Evolutionary conservation across 352 stramenopile genomes (phyloP).

Genomic region (Thalassiosira mediterranea): DNA sequence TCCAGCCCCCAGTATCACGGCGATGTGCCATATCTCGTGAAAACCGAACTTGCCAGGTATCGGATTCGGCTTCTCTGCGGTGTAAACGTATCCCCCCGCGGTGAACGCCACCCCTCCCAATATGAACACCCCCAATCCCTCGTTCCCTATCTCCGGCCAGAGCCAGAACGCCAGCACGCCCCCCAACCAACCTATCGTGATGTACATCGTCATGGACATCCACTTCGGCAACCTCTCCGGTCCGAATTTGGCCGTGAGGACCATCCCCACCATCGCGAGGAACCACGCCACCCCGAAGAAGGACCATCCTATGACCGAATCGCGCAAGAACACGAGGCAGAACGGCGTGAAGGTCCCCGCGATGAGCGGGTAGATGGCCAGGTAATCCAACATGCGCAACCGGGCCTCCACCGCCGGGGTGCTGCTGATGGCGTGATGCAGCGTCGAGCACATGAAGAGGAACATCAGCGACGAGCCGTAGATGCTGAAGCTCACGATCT

Average conservation of each 20-base stretch:
- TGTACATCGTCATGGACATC: conserved; percentile 75
- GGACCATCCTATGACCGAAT: conserved; percentile 70
- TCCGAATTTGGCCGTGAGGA: conserved; percentile 48
- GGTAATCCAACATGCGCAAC: conserved; percentile 73
- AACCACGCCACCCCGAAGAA: conserved; percentile 74
- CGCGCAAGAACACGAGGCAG: conserved; percentile 66
- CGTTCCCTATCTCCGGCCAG: conserved; percentile 31
- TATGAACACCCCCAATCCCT: conserved; percentile 56
- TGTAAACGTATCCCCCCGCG: conserved; percentile 66
- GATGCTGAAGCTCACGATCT: conserved; percentile 74
- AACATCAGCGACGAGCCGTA: conserved; percentile 66
- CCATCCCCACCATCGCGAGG: conserved; percentile 61
- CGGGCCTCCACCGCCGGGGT: conserved; percentile 54
- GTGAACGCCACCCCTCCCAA: conserved; percentile 66
- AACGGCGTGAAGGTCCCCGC: conserved; percentile 79
- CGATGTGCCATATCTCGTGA: conserved; percentile 78
- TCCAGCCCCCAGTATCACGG: conserved; percentile 61
- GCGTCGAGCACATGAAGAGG: conserved; percentile 63
- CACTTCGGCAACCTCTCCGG: conserved; percentile 65
- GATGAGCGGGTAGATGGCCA: conserved; percentile 80
- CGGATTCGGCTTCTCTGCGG: conserved; percentile 59
- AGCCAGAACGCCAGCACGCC: conserved; percentile 64
- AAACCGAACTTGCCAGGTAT: conserved; percentile 74
- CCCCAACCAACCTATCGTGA: conserved; percentile 76
- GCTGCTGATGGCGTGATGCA: conserved; percentile 68